Evolutionary conservation across 2,329 filamentous ascomycete genomes (phyloP).

Genomic region (Apiospora aurea): DNA sequence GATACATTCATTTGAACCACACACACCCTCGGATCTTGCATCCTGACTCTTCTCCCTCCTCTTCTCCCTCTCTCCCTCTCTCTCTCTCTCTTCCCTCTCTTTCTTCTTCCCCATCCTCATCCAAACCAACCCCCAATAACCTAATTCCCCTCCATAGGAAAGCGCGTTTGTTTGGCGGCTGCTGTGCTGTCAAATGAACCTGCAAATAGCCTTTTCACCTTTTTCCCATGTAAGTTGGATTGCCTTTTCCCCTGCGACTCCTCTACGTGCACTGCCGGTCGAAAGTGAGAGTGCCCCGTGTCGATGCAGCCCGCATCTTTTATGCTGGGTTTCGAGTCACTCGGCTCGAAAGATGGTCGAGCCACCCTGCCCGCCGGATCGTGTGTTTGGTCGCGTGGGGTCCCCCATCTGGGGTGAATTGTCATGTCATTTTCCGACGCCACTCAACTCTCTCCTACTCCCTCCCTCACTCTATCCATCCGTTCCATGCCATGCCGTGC

Average conservation of each 20-base stretch:
- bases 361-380: constrained; percentile 10
- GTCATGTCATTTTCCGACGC: neutral
- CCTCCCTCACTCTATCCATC: neutral
- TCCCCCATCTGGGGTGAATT: constrained; percentile 9
- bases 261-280: neutral
- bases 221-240: constrained; percentile 67
- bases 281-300: neutral
- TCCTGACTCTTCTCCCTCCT: neutral
- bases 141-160: constrained; percentile 17
- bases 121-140: constrained; percentile 6
- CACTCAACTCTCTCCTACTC: neutral
- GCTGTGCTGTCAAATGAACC: constrained; percentile 95
- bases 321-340: constrained; percentile 23
- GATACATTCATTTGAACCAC: constrained; percentile 19
- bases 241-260: neutral
- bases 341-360: constrained; percentile 11
- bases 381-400: constrained; percentile 18
- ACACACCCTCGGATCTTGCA: constrained; percentile 3
- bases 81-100: constrained; percentile 19
- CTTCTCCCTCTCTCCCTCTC: neutral
- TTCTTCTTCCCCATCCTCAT: constrained; percentile 33
- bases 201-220: constrained; percentile 68
- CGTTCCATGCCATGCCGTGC: neutral
- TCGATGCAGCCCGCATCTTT: neutral
- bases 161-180: constrained; percentile 94